phyloP scores from a whole-genome alignment of 495 filamentous ascomycete species.

The Penicillium ucsense region DNA sequence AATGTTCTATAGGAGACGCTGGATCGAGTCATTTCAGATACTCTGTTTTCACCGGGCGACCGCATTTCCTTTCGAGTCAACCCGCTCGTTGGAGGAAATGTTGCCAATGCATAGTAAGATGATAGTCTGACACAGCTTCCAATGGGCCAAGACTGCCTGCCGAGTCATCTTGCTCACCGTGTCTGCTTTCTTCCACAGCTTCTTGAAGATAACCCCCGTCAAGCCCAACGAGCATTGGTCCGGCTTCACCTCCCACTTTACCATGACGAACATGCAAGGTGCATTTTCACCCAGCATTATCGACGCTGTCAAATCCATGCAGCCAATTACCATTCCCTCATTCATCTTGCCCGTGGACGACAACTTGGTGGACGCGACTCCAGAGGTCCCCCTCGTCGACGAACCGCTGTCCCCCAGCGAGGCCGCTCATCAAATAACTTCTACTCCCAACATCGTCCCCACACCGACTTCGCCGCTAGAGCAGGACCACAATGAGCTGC shows the following conservation, averaged over 20 bases:
- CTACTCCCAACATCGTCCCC: constrained; percentile 5
- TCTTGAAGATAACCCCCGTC: constrained; percentile 52
- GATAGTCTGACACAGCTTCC: neutral
- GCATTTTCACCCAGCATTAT: constrained; percentile 40
- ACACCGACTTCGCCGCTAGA: constrained; percentile 4
- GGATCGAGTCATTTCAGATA: constrained; percentile 27
- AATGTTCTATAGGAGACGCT: constrained; percentile 30
- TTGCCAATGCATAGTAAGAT: constrained; percentile 54
- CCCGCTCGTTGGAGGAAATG: constrained; percentile 35
- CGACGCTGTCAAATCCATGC: constrained; percentile 30
- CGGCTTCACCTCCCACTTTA: constrained; percentile 56
- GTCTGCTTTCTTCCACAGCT: constrained; percentile 32
- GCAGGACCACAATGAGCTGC: constrained; percentile 15
- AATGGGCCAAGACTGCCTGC: no score
- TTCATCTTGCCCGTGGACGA: neutral
- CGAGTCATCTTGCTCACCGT: neutral
- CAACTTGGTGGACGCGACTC: constrained; percentile 5
- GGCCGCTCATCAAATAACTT: constrained; percentile 1
- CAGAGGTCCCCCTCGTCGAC: constrained; percentile 5
- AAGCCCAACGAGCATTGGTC: constrained; percentile 34
- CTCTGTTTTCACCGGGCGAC: constrained; percentile 40
- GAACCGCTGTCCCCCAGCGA: neutral
- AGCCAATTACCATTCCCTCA: constrained; percentile 27
- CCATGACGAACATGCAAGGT: constrained; percentile 58
- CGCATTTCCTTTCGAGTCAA: constrained; percentile 42